Base-by-base conservation (phyloP, 2,329 filamentous ascomycete species). In the Zarea fungicola region DNA sequence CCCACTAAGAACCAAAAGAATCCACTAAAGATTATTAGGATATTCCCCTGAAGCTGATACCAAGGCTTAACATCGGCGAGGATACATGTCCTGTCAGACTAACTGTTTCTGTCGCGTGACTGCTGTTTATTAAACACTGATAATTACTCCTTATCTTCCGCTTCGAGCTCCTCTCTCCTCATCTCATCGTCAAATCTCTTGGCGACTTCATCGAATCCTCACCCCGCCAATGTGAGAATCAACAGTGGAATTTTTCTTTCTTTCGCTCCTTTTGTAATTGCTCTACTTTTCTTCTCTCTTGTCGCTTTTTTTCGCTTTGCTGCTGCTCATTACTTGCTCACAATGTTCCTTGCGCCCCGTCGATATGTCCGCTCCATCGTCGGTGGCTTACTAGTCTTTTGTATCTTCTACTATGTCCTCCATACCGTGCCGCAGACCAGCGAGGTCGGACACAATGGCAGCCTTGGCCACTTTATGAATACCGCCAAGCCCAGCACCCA, bases 391-490 rank as follows among this genome's bases (percentile, higher is more conserved):
- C 18, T 14, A 16, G 8, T 48, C 23, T 48, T 48, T 11, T 28
- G 46, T 23, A 36, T 48, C 37, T 16, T 48, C 37, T 48, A 48
- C 31, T 48, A 42, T 23, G 37, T 48, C 29, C 26, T 42, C 36
- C 11, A 7, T 22, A 42, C 45, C 9, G 28, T 26, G 37, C 45
- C 45, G 2, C 34, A 22, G 36, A 26, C 29, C 29, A 9, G 29
- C 45, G 29, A 29, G 11, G 29, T 19, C 16, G 37, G 22, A 21
- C 45, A 34, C n/a, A 35, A 40, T 23, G 36, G 16, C 28, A 35
- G 31, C 29, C 61, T 68, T 4, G 55, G 62, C 43, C 55, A 51
- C 5, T 60, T 57, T 43, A 68, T 68, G 65, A 68, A 68, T 50
- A 37, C 28, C 11, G 29, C n/a, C 4, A 23, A 37, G 18, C 31